Base-by-base conservation (phyloP, 345 rosid genomes). In the Schrenkiella parvula region DNA sequence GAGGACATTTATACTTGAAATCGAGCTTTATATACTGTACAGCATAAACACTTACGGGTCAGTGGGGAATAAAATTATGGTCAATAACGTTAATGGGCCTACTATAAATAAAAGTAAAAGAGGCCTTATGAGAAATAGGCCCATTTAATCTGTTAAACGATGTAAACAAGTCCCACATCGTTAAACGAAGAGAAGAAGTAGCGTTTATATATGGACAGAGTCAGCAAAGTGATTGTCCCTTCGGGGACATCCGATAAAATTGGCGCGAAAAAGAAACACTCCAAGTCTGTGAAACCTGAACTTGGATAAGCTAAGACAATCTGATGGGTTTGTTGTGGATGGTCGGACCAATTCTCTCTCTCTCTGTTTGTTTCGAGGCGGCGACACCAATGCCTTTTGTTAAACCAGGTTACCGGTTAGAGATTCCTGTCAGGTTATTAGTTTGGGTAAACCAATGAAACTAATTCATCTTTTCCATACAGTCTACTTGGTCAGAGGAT, bases 161-260 rank as follows among this genome's bases (percentile, higher is more conserved):
- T 12, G 3, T 62, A 3, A 62, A 14, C 1, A 3, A 25, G 22
- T 55, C 54, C 72, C 72, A 68, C 55, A 56, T 43, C 41, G 72
- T 2, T 67, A 2, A 18, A n/a, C 0, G 10, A 17, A 53, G 29
- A 2, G 8, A 15, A 10, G 48, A 35, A 51, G 18, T 14, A 15
- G 0, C 0, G 18, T 69, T 22, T 69, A 69, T 44, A 32, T 44
- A 10, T 0, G 0, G 8, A 1, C 2, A 0, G 41, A 60, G 41
- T 17, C 1, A 1, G 0, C 0, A 0, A 0, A 0, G 0, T 17
- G 67, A 37, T 47, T 18, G 66, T 57, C 58, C 57, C 66, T 32
- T 57, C 34, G 73, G 65, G 64, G 65, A 44, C 73, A 69, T 69
- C 73, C 44, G 73, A 44, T 69, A 69, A 69, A 56, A 56, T 70